A percentile compares a stretch with the other conserved stretches of the same genome.
These are phyloP conservation scores for Brasilioporus rufonigricans DNA, from an alignment of 768 basidiomycete species.

Conservation along the genomic window DNA sequence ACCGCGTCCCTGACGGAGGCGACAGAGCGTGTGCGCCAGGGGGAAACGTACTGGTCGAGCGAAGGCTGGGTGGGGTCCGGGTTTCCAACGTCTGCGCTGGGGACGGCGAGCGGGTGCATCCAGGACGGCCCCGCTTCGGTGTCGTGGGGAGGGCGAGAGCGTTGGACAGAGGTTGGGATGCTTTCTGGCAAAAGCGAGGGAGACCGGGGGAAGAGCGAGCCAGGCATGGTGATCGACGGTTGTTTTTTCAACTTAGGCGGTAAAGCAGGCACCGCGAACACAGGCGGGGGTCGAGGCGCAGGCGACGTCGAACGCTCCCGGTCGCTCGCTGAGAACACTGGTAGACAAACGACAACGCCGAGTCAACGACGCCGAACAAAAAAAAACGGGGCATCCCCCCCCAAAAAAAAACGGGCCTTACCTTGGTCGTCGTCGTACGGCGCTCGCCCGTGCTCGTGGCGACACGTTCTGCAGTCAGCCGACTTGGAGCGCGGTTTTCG, in stretches of 20 bases:
- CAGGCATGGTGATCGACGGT: slow-evolving; percentile 70
- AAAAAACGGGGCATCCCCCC: not conserved
- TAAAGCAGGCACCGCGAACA: slow-evolving; percentile 24
- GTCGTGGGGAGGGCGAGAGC: not conserved
- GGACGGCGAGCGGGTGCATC: slow-evolving; percentile 1
- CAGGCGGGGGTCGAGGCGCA: slow-evolving; percentile 5
- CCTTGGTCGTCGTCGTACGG: slow-evolving; percentile 17
- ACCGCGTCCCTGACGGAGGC: slow-evolving; percentile 51
- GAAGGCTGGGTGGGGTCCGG: not conserved
- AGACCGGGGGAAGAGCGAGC: slow-evolving; percentile 73
- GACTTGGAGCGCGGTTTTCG: slow-evolving; percentile 24
- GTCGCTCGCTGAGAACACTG: slow-evolving; percentile 23
- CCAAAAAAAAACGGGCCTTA: slow-evolving; percentile 10
- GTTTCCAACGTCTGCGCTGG: too few relatives aligned
- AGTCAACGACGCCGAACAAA: slow-evolving; percentile 1
- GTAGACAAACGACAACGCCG: not conserved
- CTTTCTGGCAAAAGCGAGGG: slow-evolving; percentile 50
- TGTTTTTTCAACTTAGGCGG: slow-evolving; percentile 31
- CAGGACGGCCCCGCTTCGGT: slow-evolving; percentile 19
- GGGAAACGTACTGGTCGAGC: slow-evolving; percentile 22
- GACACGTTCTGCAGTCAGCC: slow-evolving; percentile 7
- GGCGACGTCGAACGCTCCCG: slow-evolving; percentile 24
- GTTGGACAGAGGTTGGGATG: not conserved
- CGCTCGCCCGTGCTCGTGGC: not conserved
- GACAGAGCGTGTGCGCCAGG: slow-evolving; percentile 34